Evolutionary conservation across 768 basidiomycete genomes (phyloP).

Genomic region (Rhodotorula diobovata): DNA sequence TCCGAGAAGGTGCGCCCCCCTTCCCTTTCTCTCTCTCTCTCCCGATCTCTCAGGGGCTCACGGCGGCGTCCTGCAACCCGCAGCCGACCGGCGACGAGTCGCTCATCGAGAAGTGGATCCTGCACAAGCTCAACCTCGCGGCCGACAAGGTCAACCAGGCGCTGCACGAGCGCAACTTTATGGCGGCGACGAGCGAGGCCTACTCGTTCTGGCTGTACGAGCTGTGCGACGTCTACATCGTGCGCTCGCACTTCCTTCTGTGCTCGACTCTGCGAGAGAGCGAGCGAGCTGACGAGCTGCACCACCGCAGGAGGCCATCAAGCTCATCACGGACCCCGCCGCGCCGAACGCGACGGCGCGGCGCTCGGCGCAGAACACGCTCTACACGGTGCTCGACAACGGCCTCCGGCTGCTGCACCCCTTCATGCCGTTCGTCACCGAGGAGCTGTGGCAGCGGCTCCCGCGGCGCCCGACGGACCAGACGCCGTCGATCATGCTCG

Average conservation of each 20-base stretch:
- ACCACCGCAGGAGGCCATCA: slow-evolving; percentile 71
- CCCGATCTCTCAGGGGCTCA: background rate
- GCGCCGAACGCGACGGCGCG: slow-evolving; percentile 55
- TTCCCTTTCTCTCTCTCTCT: background rate
- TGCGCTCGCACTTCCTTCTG: slow-evolving; percentile 48
- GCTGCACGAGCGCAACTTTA: slow-evolving; percentile 80
- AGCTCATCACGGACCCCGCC: slow-evolving; percentile 85
- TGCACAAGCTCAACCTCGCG: slow-evolving; percentile 86
- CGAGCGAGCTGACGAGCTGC: slow-evolving; percentile 42
- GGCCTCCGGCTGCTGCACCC: slow-evolving; percentile 89
- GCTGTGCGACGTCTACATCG: slow-evolving; percentile 96
- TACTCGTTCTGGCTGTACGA: slow-evolving; percentile 98
- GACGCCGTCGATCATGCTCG: slow-evolving; percentile 83
- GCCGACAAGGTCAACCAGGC: slow-evolving; percentile 68
- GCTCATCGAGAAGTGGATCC: slow-evolving; percentile 88
- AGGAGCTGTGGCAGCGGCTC: slow-evolving; percentile 96
- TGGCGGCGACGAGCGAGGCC: slow-evolving; percentile 74
- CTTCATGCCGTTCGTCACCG: slow-evolving; percentile 98
- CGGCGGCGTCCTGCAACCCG: too few relatives aligned
- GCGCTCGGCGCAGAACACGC: slow-evolving; percentile 84
- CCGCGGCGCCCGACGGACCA: slow-evolving; percentile 76
- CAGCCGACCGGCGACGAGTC: slow-evolving; percentile 85
- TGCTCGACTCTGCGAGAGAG: too few relatives aligned
- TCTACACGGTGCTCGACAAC: slow-evolving; percentile 88
- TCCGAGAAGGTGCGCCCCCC: slow-evolving; percentile 61